Evolutionary conservation across 805 yeast species (phyloP), one percentile per base, ranked within the genome.

Genomic region (Sugiyamaella marilandica): DNA sequence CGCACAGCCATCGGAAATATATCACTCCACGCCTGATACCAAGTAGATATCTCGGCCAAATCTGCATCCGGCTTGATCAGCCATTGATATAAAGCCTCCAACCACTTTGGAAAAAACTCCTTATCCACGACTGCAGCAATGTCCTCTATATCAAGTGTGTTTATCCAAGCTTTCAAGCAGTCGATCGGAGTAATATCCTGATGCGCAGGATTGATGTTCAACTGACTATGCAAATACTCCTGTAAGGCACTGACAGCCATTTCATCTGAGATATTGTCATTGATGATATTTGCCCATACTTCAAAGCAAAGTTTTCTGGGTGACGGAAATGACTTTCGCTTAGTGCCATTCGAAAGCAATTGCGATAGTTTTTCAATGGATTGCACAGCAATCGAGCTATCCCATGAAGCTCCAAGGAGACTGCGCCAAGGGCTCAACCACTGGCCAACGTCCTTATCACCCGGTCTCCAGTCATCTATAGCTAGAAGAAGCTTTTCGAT

Each of bases 41-140:
- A 68, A 2, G 51, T 45, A 1, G 65, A 45, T 2, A 71, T 57
- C 19, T 69, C 71, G 9, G 35, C 55, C 18, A 49, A 52, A 21
- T 57, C 57, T 2, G 60, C 58, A 10, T 57, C 55, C 1, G 53
- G 35, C 2, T 59, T 51, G 29, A 36, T 46, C 5, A 69, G 55
- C 73, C 73, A 70, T 44, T 58, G 50, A 16, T 55, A 55, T 16
- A 73, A 59, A 4, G 60, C 60, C 10, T 55, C 54, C 18, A 59
- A 49, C 72, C 75, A 64, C 10, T 75, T 72, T 52, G 77, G 75
- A 58, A 77, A 73, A 16, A 75, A 58, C 19, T 60, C 66, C 36
- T 65, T 57, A 43, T 65, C 70, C 29, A 78, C 34, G 1, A 77
- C 39, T 4, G 16, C 16, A n/a, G 16, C 37, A 34, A 34, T 34